Evolutionary conservation across 2,329 filamentous ascomycete species (phyloP), one percentile per base, ranked within the genome.

Genomic region (Aspergillus melleus): DNA sequence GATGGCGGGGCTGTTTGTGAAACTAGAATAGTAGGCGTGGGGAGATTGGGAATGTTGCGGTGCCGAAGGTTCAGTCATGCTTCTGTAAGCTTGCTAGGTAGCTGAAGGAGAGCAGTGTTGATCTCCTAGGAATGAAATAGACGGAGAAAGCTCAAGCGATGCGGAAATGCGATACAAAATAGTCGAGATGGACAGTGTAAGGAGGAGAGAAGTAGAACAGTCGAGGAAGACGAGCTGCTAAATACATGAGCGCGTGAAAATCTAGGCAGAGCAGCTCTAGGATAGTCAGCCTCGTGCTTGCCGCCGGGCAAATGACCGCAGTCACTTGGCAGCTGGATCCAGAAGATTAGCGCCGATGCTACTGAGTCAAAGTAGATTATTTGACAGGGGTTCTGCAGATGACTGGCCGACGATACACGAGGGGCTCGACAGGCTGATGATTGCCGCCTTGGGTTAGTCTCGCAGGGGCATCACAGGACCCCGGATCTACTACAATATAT

Each of bases 21-120:
- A 65, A 32, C 68, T 69, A 12, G 70, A 66, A 62, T 77, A 77
- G 55, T 76, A 77, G 44, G 72, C 66, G 14, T 63, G 59, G 3
- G 73, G 67, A 4, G 59, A 63, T 52, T 68, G 64, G 30, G 55
- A 54, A 39, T 49, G 58, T 42, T 36, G 55, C 14, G 58, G 46
- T 54, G 52, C 56, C 26, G 59, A 49, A 42, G 47, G 22, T 32
- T 61, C 62, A 11, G 66, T 57, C 63, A 64, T 66, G 20, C 36
- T 61, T 59, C 44, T 54, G 42, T 47, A 24, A 22, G 32, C 42
- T 49, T 29, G 22, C n/a, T 16, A 20, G 52, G 26, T 49, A 24
- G 26, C 22, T 11, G 16, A 16, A 11, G 6, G 16, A 24, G 16
- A 3, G 39, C 22, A 6, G 36, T 30, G 16, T 22, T 36, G 10